Base-by-base conservation (phyloP, 225 moss, liverwort and hornwort genomes). In the Polytrichum formosum region DNA sequence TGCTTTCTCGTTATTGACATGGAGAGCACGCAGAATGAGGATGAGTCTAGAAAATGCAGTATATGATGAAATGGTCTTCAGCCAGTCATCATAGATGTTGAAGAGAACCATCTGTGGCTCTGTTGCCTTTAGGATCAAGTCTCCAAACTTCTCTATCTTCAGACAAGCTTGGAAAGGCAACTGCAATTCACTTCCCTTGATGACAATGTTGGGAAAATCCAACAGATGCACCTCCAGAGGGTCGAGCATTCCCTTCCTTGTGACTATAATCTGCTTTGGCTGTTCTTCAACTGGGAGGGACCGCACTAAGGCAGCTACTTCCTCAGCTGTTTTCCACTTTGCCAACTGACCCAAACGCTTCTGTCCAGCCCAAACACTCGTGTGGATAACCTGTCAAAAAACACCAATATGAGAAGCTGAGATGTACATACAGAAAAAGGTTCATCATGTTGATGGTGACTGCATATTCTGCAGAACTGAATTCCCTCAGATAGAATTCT, bases 211-310 rank as follows among this genome's bases (percentile, higher is more conserved):
- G 26, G 98, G 98, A 37, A 98, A 98, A 89, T 98, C 98, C 26
- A 98, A 87, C 33, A 98, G 80, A 84, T 98, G 98, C 4, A 98
- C 98, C 76, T 98, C 98, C 85, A 98, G 73, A 18, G 98, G 98
- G 78, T 98, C 98, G 79, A 98, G 94, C 98, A 98, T 98, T 82
- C 98, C 98, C 88, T 98, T 98, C 60, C 98, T 76, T 23, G 98
- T 98, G 69, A 98, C 98, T 80, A 98, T 98, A 73, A 98, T 98
- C 80, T 98, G 98, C 81, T 98, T 98, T n/a, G 98, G 98, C 76
- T 98, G 98, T 75, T 98, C 98, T 72, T 98, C 98, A 7, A 98
- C 98, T 28, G 98, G 98, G 46, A 98, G 85, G 22, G 98, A 98
- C 63, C 98, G 88, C 19, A 98, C 98, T 80, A 98, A 81, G 3